Conservation (phyloP, 129 eudicot species). For the Deinandra increscens region DNA sequence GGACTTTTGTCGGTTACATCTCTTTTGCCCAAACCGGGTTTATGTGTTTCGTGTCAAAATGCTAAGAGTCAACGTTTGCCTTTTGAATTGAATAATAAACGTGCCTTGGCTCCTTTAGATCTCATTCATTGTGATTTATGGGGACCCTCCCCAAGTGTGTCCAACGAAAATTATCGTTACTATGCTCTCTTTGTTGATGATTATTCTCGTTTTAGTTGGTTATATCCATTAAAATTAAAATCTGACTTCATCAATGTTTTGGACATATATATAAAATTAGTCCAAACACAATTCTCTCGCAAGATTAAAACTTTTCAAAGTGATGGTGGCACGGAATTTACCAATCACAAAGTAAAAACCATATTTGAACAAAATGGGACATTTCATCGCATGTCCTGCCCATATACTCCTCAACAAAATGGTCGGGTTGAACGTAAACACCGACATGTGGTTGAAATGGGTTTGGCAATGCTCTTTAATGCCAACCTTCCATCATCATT, state of each 20-base stretch:
- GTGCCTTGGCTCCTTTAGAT: neutral
- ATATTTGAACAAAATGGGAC: neutral
- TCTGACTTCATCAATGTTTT: too few relatives aligned
- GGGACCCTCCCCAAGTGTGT: too few relatives aligned
- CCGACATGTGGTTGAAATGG: neutral
- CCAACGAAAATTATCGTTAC: too few relatives aligned
- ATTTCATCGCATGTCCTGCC: neutral
- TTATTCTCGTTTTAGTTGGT: too few relatives aligned
- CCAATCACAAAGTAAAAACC: neutral
- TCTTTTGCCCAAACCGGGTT: too few relatives aligned
- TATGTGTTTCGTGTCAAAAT: neutral
- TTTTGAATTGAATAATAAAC: neutral
- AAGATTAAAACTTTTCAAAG: neutral
- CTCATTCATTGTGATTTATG: neutral
- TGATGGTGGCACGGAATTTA: neutral
- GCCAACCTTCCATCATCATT: neutral
- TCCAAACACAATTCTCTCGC: too few relatives aligned
- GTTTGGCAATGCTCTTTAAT: neutral
- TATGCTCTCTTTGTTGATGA: too few relatives aligned
- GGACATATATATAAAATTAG: too few relatives aligned
- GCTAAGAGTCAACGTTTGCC: neutral
- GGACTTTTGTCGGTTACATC: too few relatives aligned
- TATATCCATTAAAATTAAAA: too few relatives aligned
- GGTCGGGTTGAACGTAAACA: neutral
- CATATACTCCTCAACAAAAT: neutral